These are phyloP conservation scores for Biscogniauxia sp. DNA, from an alignment of 2,329 filamentous ascomycete species.

Conservation along the genomic window DNA sequence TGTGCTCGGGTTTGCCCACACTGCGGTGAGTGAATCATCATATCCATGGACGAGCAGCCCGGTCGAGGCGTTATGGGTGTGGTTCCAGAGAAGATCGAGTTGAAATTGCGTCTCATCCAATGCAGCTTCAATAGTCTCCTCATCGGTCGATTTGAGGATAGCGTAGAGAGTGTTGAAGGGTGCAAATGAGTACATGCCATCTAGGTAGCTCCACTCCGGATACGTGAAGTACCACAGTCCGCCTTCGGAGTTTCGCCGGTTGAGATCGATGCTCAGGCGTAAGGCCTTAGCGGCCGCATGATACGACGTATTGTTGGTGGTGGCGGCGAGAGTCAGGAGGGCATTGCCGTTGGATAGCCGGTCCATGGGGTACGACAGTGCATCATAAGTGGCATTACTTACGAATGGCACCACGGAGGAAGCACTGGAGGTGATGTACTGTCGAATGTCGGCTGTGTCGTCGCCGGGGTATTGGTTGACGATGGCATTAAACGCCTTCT, in stretches of 20 bases:
- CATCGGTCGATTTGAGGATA: slow-evolving; percentile 10
- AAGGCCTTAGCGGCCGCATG: slow-evolving; percentile 21
- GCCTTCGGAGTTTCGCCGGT: slow-evolving; percentile 33
- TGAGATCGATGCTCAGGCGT: slow-evolving; percentile 29
- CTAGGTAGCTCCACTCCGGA: slow-evolving; percentile 51
- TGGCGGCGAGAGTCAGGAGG: slow-evolving; percentile 19
- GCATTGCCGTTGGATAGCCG: slow-evolving; percentile 33
- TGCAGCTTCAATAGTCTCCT: slow-evolving; percentile 6
- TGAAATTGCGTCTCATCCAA: slow-evolving; percentile 29
- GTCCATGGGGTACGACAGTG: slow-evolving; percentile 31
- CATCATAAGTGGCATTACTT: slow-evolving; percentile 26
- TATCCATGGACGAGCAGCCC: slow-evolving; percentile 37
- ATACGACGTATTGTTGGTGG: slow-evolving; percentile 7
- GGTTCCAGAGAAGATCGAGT: slow-evolving; percentile 30
- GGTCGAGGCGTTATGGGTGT: slow-evolving; percentile 19
- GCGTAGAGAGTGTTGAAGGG: slow-evolving; percentile 39
- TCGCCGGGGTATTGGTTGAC: slow-evolving; percentile 22
- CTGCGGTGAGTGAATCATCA: slow-evolving; percentile 32
- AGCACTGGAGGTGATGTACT: slow-evolving; percentile 27
- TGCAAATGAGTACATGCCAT: slow-evolving; percentile 50
- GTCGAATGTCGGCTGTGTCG: slow-evolving; percentile 7
- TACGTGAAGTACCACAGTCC: slow-evolving; percentile 42
- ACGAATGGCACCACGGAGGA: slow-evolving; percentile 26
- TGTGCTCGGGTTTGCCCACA: slow-evolving; percentile 35
- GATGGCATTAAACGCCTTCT: slow-evolving; percentile 31